Evolutionary conservation across 768 basidiomycete species (phyloP), one percentile per base, ranked within the genome.

Genomic region (Naganishia vishniacii): DNA sequence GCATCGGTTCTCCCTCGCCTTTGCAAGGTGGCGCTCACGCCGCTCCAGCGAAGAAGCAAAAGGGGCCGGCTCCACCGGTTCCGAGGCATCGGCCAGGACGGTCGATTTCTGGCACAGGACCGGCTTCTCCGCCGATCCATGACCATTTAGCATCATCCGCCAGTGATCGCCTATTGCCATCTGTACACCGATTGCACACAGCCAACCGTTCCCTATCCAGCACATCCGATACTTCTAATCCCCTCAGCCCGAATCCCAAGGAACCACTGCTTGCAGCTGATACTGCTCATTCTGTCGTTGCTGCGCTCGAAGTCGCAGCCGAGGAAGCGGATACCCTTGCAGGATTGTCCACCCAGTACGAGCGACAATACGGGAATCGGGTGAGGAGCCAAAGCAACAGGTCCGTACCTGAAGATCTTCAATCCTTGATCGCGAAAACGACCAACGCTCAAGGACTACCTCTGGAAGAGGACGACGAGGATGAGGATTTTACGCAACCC

Each of bases 371-470:
- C 4, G 67, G 68, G 20, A 67, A 66, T 44, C 62, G 66, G 16
- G 49, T 68, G 3, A 60, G 65, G 26, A 48, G 58, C 28, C 26
- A 48, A n/a, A 37, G 26, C 12, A 31, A 62, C 23, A 11, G 45
- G 26, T 25, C 65, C 59, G 4, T 58, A 42, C 47, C 56, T 40
- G n/a, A 59, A 42, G 49, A 68, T n/a, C 42, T 44, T 8, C 13
- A 44, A n/a, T 8, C 42, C n/a, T 44, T 44, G n/a, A 44, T 44
- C 18, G 64, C 41, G 61, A 68, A 58, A 34, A 28, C 49, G 23
- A 29, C 48, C 31, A 56, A n/a, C n/a, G n/a, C n/a, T n/a, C n/a
- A 70, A 49, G 65, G 80, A 61, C 71, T 79, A 62, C 71, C 76
- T 42, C 70, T 71, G 28, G 79, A 79, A 11, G 70, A 74, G 18